Percentiles rank a stretch among this genome's conserved stretches.
These are phyloP conservation scores for Backusella australiensis DNA, from an alignment of 192 early-diverging fungal genomes.

Conservation along the genomic window DNA sequence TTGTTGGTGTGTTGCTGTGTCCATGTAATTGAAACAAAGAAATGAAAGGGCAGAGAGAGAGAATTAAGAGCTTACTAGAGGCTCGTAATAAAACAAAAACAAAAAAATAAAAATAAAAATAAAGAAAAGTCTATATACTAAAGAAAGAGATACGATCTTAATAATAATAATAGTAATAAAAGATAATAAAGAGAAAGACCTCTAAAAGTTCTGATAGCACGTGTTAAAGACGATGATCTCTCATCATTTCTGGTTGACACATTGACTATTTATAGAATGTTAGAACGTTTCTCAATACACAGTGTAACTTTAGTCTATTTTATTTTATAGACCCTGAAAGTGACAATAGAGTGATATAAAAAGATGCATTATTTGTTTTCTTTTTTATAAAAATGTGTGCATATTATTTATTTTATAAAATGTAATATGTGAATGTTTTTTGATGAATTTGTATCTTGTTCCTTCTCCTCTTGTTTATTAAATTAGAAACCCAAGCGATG, in stretches of 20 bases:
- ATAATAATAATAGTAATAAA: background rate
- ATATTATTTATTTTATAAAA: conserved; percentile 6
- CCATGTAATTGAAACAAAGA: background rate
- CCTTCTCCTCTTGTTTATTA: background rate
- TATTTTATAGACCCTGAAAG: background rate
- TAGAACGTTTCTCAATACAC: background rate
- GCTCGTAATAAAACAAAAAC: background rate
- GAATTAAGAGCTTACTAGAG: background rate
- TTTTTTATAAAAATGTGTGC: background rate
- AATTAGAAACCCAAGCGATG: conserved; percentile 53
- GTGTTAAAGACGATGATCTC: conserved; percentile 13
- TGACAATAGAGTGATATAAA: background rate
- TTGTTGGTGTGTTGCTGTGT: background rate
- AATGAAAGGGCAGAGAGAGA: background rate
- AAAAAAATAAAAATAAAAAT: background rate
- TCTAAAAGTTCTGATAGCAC: background rate
- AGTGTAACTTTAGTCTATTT: background rate
- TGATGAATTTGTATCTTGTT: background rate
- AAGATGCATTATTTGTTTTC: background rate
- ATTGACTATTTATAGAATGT: conserved; percentile 7
- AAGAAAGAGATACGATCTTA: background rate
- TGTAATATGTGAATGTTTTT: background rate
- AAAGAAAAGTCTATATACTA: background rate
- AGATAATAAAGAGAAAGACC: background rate
- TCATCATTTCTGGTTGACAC: background rate